These are phyloP conservation scores for Xylaria telfairii DNA, from an alignment of 495 filamentous ascomycete genomes.

Conservation along the genomic window DNA sequence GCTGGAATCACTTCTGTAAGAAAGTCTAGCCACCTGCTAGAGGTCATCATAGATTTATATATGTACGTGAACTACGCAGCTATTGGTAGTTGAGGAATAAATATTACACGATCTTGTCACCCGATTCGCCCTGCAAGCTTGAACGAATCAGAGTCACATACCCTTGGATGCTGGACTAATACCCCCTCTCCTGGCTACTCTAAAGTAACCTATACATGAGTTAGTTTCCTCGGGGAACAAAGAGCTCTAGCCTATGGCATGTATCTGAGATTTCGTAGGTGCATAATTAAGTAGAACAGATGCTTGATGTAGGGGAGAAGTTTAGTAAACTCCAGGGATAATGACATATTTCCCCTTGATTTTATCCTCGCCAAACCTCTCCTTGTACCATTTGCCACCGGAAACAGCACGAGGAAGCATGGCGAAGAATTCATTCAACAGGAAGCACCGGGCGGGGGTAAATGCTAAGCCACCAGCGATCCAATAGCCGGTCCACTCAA, in stretches of 20 bases:
- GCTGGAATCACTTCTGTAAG: too few relatives aligned
- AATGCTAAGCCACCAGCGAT: slow-evolving; percentile 67
- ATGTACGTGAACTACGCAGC: not conserved
- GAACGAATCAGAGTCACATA: not conserved
- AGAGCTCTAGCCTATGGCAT: not conserved
- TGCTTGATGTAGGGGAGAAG: not conserved
- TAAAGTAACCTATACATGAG: not conserved
- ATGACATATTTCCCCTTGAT: slow-evolving; percentile 79
- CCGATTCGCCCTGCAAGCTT: not conserved
- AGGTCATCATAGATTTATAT: too few relatives aligned
- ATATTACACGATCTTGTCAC: not conserved
- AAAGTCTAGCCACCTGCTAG: too few relatives aligned
- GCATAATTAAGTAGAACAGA: not conserved
- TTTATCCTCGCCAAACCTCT: slow-evolving; percentile 82
- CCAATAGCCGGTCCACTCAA: slow-evolving; percentile 92
- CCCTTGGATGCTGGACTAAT: not conserved
- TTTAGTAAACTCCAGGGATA: slow-evolving; percentile 75
- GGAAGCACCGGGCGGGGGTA: slow-evolving; percentile 77
- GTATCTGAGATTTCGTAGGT: not conserved
- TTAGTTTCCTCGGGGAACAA: not conserved
- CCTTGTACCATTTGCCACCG: slow-evolving; percentile 85
- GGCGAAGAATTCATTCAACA: slow-evolving; percentile 83
- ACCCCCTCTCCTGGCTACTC: not conserved
- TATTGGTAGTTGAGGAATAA: not conserved
- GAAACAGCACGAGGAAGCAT: slow-evolving; percentile 90